Conservation (phyloP, 1,284 basidiomycete species). For the Tilletia caries region DNA sequence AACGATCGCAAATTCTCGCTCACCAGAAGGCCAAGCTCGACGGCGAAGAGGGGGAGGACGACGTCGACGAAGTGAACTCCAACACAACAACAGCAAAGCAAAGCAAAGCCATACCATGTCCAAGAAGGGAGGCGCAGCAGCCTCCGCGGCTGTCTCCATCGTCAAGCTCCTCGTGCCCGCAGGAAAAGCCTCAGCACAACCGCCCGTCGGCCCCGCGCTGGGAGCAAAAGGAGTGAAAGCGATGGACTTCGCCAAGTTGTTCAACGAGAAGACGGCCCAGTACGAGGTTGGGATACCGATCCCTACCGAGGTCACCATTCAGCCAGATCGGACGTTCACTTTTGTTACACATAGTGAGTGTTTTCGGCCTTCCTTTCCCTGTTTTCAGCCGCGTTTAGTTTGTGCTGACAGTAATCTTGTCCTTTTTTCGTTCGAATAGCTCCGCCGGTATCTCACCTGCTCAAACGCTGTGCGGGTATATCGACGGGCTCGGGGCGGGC, state of each 20-base stretch:
- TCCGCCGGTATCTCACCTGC: conserved; percentile 80
- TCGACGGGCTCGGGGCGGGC: conserved; percentile 70
- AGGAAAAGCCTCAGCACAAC: conserved; percentile 91
- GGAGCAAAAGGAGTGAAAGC: conserved; percentile 98
- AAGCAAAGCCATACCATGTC: conserved; percentile 30
- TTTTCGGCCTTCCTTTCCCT: too few relatives aligned
- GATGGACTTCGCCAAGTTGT: conserved; percentile 66
- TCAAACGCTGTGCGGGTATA: conserved; percentile 86
- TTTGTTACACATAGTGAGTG: conserved; percentile 60
- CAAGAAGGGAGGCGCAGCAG: conserved; percentile 43
- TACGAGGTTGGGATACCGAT: conserved; percentile 80
- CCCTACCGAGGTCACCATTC: conserved; percentile 85
- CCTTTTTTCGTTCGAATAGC: conserved; percentile 56
- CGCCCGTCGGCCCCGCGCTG: conserved; percentile 92
- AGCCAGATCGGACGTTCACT: conserved; percentile 90
- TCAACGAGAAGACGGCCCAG: conserved; percentile 71
- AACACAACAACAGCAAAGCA: too few relatives aligned
- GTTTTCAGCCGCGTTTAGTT: too few relatives aligned
- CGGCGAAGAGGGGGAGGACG: too few relatives aligned
- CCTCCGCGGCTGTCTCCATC: conserved; percentile 29
- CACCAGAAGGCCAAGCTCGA: too few relatives aligned
- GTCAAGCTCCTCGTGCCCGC: conserved; percentile 77
- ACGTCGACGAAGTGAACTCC: too few relatives aligned
- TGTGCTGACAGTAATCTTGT: not conserved
- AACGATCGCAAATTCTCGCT: too few relatives aligned